Evolutionary conservation across 2,329 filamentous ascomycete genomes (phyloP), one percentile per base, ranked within the genome.

Genomic region (Cryphonectria japonica): DNA sequence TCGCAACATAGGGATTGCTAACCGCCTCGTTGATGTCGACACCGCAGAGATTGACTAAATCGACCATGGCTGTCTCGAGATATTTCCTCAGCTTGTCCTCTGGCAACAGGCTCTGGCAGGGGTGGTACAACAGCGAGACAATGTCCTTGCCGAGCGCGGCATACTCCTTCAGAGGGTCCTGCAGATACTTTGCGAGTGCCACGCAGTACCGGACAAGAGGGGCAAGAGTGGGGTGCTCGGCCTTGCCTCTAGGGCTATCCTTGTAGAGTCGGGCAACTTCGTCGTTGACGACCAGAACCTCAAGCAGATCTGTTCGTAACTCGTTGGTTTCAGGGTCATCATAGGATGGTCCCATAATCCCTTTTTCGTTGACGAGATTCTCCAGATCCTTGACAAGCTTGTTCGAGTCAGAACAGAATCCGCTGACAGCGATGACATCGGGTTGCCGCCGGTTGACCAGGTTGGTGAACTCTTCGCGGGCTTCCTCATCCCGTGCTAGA

Each of bases 191-290:
- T 29, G 93, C 95, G 54, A 99, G 83, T 39, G 91, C 95, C 75
- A 97, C 90, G 79, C 95, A 97, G 82, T 99, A 99, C 76, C 94
- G 89, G 0, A 92, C 93, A 67, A 97, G 85, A 8, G 93, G 89
- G 68, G 89, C 88, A 41, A 97, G 86, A 16, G 91, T 91, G 7
- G 96, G 94, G 78, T 97, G 93, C 74, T 98, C 95, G 14, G 88
- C 84, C 65, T 88, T 85, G 14, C 93, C 95, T 59, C 95, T 90
- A 19, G 91, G 88, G 79, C 94, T 98, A 76, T 94, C 93, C 81
- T 98, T 95, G 83, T 98, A 99, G 4, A 98, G 87, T 61, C 96
- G 90, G n/a, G 96, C 96, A 66, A 98, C 94, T 82, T 99, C 96
- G 76, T 99, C 96, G 76, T 98, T 98, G 73, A 98, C 93, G 69